Evolutionary conservation across 129 eudicot species (phyloP), one percentile per base, ranked within the genome.

Genomic region (Dittrichia graveolens): DNA sequence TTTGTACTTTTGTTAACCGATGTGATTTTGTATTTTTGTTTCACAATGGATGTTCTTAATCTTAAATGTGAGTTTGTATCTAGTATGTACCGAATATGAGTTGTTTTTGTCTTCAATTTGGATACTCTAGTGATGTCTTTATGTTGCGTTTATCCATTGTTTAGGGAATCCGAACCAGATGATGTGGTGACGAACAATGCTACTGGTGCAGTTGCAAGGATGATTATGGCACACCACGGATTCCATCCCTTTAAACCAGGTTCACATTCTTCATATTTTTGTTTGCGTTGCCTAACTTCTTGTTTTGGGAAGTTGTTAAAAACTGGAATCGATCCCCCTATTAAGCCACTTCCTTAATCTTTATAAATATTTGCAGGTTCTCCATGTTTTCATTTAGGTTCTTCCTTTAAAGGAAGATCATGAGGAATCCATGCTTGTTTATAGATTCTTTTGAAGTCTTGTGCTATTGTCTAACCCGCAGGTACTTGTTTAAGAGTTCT

Each of bases 191-290:
- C 89, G 72, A 96, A 94, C 73, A 94, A 94, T 75, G 98, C 98
- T 59, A 96, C 98, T 78, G 97, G 98, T 77, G 98, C 98, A 44
- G 97, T 94, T 79, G 96, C 98, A 67, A 84, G 97, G 84, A 94
- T 94, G 98, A 94, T 94, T 16, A 90, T 90, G 96, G 82, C 88
- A 6, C 93, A 90, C 76, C 96, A 89, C n/a, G 15, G 91, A 90
- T 49, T 75, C 90, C 24, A 62, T 94, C 71, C 98, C 98, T 0
- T 79, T 94, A 76, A 82, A 90, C 76, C 98, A 94, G 91, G 98
- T 94, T 57, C 61, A 24, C 31, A 42, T 75, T 42, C 76, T 86
- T 55, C 43, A 8, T 16, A 11, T n/a, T n/a, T n/a, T n/a, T n/a
- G n/a, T n/a, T n/a, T n/a, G n/a, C n/a, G n/a, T n/a, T n/a, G n/a